Evolutionary conservation across 495 filamentous ascomycete genomes (phyloP).

Genomic region (Rhizodiscina lignyota): DNA sequence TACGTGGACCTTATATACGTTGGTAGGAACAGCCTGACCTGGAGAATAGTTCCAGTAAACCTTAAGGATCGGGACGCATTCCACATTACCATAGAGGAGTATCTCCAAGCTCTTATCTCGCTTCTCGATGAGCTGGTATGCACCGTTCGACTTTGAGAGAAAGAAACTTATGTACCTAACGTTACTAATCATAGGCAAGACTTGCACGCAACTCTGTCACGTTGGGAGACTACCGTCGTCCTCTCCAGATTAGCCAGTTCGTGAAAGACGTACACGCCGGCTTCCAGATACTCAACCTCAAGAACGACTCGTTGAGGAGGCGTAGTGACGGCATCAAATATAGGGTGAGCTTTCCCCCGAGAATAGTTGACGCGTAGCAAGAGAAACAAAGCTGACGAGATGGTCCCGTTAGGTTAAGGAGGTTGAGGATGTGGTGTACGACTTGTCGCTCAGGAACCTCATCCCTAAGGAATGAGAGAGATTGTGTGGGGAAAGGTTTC

Average conservation of each 20-base stretch:
- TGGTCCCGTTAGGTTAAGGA: conserved; percentile 51
- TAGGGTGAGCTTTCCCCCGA: conserved; percentile 34
- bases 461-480: too few species aligned
- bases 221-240: conserved; percentile 69
- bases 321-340: conserved; percentile 92
- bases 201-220: conserved; percentile 95
- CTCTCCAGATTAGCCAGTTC: conserved; percentile 73
- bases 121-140: conserved; percentile 76
- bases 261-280: conserved; percentile 90
- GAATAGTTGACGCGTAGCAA: background rate
- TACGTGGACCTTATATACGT: conserved; percentile 21
- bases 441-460: conserved; percentile 72
- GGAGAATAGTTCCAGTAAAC: conserved; percentile 69
- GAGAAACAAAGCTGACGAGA: background rate
- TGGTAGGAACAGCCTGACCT: conserved; percentile 4
- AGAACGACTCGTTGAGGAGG: conserved; percentile 82
- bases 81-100: conserved; percentile 93
- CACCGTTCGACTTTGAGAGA: background rate
- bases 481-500: too few species aligned
- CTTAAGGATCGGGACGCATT: conserved; percentile 80
- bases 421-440: conserved; percentile 95
- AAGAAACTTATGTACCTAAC: too few species aligned
- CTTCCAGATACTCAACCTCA: conserved; percentile 91
- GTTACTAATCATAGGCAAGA: conserved; percentile 34
- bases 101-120: conserved; percentile 68